phyloP scores from a whole-genome alignment of 768 basidiomycete genomes.

The Hypholoma sublateritium region DNA sequence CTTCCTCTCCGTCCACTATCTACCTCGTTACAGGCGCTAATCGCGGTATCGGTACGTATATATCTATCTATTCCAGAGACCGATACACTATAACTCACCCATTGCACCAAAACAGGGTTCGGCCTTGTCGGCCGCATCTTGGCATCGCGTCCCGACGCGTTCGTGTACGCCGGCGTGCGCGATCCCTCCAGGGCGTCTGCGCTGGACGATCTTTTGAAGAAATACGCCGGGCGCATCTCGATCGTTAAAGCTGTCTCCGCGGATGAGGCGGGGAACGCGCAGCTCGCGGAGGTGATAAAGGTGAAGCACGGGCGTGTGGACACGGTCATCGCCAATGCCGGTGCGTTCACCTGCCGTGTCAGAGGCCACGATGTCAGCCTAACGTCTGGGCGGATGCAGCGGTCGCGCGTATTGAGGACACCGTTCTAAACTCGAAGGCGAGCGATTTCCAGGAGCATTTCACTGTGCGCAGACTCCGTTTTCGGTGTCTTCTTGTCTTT shows the following conservation, averaged over 20 bases:
- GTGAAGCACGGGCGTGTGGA: neutral
- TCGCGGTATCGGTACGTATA: neutral
- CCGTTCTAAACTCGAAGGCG: neutral
- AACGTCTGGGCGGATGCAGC: neutral
- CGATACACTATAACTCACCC: too few species aligned
- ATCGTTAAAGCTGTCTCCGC: neutral
- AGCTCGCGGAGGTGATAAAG: neutral
- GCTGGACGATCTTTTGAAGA: neutral
- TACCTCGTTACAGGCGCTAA: neutral
- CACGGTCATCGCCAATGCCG: neutral
- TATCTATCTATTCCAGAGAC: neutral
- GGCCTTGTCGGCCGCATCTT: neutral
- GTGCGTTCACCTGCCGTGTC: neutral
- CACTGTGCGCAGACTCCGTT: too few species aligned
- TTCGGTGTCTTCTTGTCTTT: neutral
- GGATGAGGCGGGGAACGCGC: neutral
- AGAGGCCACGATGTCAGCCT: neutral
- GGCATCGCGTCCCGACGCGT: neutral
- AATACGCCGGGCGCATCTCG: neutral
- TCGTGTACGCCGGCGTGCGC: neutral
- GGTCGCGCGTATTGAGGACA: neutral
- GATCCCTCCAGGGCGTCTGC: neutral
- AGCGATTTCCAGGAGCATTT: neutral
- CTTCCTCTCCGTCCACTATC: neutral
- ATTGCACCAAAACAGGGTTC: neutral